Conservation (phyloP, 2,329 filamentous ascomycete species). For the Pseudogymnoascus sp. region DNA sequence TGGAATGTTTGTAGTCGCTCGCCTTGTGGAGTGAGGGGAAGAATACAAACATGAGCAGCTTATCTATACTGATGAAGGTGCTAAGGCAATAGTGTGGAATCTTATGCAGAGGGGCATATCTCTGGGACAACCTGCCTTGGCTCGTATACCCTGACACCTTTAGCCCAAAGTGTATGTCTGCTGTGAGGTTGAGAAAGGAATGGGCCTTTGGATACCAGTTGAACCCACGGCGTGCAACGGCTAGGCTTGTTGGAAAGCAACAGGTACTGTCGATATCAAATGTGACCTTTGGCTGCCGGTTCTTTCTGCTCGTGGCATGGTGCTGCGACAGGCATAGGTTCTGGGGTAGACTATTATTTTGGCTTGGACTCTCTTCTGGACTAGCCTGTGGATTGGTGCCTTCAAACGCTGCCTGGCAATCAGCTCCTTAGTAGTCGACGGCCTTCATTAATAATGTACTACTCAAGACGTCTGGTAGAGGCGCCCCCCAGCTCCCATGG, state of each 20-base stretch:
- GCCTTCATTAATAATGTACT: background rate
- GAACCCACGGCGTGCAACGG: background rate
- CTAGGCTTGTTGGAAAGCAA: background rate
- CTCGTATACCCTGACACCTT: background rate
- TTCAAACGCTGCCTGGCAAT: background rate
- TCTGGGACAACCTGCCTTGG: background rate
- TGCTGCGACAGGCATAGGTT: background rate
- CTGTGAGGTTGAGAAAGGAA: background rate
- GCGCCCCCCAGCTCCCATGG: background rate
- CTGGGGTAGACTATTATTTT: background rate
- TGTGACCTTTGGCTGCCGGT: background rate
- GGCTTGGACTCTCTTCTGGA: background rate
- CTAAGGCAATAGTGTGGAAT: background rate
- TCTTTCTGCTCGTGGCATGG: background rate
- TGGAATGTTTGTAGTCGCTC: background rate
- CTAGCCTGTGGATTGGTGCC: background rate
- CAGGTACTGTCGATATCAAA: background rate
- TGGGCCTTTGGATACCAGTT: background rate
- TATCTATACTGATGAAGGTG: background rate
- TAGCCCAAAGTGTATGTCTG: background rate
- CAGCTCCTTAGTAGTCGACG: background rate
- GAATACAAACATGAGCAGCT: background rate
- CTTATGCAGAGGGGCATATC: background rate
- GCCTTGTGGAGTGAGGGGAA: background rate
- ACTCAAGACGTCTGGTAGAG: slow-evolving; percentile 4